Base-by-base conservation (phyloP, 495 filamentous ascomycete genomes). In the Daldinia caldariorum region DNA sequence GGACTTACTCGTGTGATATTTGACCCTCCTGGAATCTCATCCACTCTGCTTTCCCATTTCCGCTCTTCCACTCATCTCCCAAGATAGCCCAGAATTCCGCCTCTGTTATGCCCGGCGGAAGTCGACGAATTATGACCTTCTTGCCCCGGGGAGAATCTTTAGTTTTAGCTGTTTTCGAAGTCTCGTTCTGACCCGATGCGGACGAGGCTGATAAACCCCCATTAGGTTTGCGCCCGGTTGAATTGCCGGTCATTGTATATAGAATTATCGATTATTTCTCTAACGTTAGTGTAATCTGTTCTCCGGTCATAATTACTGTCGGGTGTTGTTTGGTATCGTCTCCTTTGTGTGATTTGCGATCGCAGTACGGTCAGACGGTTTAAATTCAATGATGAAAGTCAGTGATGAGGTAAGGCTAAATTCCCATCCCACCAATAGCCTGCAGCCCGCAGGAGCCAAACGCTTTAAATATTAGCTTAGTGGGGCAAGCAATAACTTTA, bases 51-150 rank as follows among this genome's bases (percentile, higher is more conserved):
- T 90, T 97, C 10, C 92, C 92, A 26, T 84, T 85, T 16, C 91
- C 90, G 2, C 86, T 63, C 70, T 87, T 92, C 92, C 94, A 97
- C 63, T 93, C 91, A 2, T 91, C 87, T n/a, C 93, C 93, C 49
- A 97, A 74, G 10, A 86, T 82, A 26, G 78, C 78, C 70, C 90
- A 84, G 56, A 97, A 94, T 70, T 99, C 95, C 0, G 82, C 78
- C 70, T 92, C 89, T 3, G 91, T 97, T 67, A 98, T 82, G 1
- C 91, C 91, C 6, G 95, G 96, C 3, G 95, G 92, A 10, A 99
- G 85, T 58, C 94, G 86, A 63, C 95, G 88, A 16, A 97, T 80
- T n/a, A 95, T 80, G 8, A 97, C 84, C 82, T 97, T 99, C 69
- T 96, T 85, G 45, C 91, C 89, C 34, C 88, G 85, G 29, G 82